These are phyloP conservation scores for Miamiensis avidus DNA, from an alignment of 169 alveolate genomes.

Conservation along the genomic window DNA sequence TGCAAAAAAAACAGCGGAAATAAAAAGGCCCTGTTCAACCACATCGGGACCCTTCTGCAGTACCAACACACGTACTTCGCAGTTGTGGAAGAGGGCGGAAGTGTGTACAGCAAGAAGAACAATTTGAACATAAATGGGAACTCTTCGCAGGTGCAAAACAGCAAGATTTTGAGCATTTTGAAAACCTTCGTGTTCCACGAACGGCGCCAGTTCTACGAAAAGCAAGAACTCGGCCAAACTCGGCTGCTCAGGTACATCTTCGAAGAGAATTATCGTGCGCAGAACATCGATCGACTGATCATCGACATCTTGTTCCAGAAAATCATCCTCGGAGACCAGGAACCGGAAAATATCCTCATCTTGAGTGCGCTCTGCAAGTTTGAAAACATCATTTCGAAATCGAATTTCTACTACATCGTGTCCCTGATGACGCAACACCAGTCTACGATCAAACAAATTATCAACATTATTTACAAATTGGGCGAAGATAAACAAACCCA, in stretches of 20 bases:
- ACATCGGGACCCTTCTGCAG: not conserved
- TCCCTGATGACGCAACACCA: not conserved
- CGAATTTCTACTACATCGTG: not conserved
- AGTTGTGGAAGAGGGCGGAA: not conserved
- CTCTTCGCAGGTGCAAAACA: not conserved
- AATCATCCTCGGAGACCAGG: not conserved
- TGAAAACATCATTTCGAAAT: not conserved
- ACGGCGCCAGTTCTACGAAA: not conserved
- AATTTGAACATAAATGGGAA: not conserved
- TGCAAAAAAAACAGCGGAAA: not conserved
- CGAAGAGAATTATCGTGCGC: not conserved
- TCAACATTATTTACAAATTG: too few species aligned
- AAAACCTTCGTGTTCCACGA: not conserved
- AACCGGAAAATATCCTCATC: not conserved
- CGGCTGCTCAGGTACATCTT: not conserved
- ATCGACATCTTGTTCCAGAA: not conserved
- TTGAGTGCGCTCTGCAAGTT: not conserved
- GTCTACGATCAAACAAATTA: not conserved
- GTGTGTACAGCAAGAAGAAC: not conserved
- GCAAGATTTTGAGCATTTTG: not conserved
- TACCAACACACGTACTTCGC: not conserved
- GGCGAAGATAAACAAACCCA: not conserved
- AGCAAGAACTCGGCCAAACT: not conserved
- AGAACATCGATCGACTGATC: not conserved
- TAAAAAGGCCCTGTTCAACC: not conserved